Percentiles rank a stretch among this genome's conserved stretches.
phyloP scores from a whole-genome alignment of 192 early-diverging fungal genomes.

The Coemansia sp. region DNA sequence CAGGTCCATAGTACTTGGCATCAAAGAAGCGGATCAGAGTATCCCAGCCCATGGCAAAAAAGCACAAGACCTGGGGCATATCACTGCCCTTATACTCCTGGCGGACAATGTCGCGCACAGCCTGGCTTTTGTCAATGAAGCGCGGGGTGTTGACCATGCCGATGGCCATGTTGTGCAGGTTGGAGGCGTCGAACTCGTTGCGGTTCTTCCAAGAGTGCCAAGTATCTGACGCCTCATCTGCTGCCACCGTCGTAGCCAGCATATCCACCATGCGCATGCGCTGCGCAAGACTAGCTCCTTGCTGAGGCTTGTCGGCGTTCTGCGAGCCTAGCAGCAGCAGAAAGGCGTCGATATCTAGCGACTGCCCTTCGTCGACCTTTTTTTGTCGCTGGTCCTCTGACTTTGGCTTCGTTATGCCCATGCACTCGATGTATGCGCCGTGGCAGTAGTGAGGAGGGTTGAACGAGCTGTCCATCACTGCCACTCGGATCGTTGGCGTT shows the following conservation, averaged over 20 bases:
- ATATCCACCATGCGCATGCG: slow-evolving; percentile 75
- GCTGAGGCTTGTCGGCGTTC: slow-evolving; percentile 72
- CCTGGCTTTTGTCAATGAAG: slow-evolving; percentile 70
- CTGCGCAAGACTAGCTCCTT: slow-evolving; percentile 61
- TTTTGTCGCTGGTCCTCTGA: slow-evolving; percentile 3
- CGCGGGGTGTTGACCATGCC: slow-evolving; percentile 63
- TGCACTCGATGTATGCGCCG: slow-evolving; percentile 45
- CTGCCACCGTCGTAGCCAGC: slow-evolving; percentile 50
- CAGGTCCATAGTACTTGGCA: slow-evolving; percentile 67
- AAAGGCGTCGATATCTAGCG: slow-evolving; percentile 60
- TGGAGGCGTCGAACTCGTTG: slow-evolving; percentile 32
- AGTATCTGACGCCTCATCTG: slow-evolving; percentile 35
- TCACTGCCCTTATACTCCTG: not conserved
- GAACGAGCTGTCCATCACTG: slow-evolving; percentile 76
- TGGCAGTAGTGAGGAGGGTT: slow-evolving; percentile 69
- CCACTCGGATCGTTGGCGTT: slow-evolving; percentile 37
- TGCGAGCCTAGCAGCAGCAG: slow-evolving; percentile 65
- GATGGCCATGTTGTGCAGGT: slow-evolving; percentile 55
- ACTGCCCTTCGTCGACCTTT: slow-evolving; percentile 10
- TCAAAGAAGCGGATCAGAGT: slow-evolving; percentile 77
- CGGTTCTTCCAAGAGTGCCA: slow-evolving; percentile 50
- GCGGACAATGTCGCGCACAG: slow-evolving; percentile 20
- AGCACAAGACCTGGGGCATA: slow-evolving; percentile 27
- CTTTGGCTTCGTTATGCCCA: slow-evolving; percentile 27
- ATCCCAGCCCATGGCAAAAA: slow-evolving; percentile 83